These are phyloP conservation scores for Rauvolfia tetraphylla DNA, from an alignment of 257 asterid genomes.

Conservation along the genomic window DNA sequence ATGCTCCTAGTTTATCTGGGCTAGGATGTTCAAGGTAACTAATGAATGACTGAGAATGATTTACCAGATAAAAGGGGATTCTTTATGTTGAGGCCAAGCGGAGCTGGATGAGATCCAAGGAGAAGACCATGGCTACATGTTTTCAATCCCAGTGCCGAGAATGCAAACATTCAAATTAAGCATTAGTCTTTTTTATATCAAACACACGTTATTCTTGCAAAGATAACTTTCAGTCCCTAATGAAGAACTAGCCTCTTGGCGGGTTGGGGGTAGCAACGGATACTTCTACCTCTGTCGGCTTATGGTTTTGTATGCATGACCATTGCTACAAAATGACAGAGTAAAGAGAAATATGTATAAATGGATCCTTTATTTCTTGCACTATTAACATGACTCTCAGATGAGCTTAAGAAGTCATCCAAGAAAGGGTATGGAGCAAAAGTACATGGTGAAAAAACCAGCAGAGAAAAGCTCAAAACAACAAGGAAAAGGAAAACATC, in stretches of 20 bases:
- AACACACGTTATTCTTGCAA: no score
- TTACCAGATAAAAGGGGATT: background rate
- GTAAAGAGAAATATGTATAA: no score
- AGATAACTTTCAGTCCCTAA: no score
- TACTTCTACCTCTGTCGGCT: background rate
- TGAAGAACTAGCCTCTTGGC: no score
- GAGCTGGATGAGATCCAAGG: conserved; percentile 10
- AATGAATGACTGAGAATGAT: conserved; percentile 19
- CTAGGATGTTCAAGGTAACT: conserved; percentile 9
- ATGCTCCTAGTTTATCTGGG: conserved; percentile 16
- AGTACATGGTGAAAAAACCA: no score
- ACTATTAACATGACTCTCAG: no score
- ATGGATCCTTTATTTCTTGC: no score
- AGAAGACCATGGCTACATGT: conserved; percentile 19
- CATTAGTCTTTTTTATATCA: conserved; percentile 1
- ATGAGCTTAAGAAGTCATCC: no score
- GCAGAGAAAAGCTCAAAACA: background rate
- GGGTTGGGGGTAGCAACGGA: no score
- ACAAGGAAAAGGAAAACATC: background rate
- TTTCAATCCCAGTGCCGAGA: background rate
- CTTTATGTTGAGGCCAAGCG: conserved; percentile 12
- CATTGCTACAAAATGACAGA: no score
- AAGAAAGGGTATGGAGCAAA: no score
- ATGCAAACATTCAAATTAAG: background rate
- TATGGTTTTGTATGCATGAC: no score